phyloP scores from a whole-genome alignment of 1,139 yeast species.

The Blastobotrys apis region DNA sequence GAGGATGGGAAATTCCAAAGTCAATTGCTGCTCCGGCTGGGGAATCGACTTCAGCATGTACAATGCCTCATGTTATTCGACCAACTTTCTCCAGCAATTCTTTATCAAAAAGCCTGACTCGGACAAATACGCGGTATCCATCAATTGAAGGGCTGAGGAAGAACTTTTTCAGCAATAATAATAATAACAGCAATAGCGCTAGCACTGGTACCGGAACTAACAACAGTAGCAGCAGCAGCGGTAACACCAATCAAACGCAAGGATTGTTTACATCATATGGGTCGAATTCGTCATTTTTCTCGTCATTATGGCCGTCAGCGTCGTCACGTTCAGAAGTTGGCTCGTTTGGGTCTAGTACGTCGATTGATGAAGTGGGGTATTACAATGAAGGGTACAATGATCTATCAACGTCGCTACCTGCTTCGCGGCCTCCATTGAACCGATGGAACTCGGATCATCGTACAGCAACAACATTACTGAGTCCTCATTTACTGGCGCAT shows the following conservation, averaged over 20 bases:
- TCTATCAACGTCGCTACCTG: slow-evolving; percentile 9
- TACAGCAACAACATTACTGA: slow-evolving; percentile 18
- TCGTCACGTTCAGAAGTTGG: slow-evolving; percentile 11
- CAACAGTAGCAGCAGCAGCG: not conserved
- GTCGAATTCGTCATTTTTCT: slow-evolving; percentile 13
- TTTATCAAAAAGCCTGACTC: slow-evolving; percentile 19
- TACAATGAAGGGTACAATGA: slow-evolving; percentile 11
- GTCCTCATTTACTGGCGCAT: not conserved
- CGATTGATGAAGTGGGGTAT: slow-evolving; percentile 17
- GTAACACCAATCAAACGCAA: not conserved
- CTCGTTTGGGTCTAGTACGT: slow-evolving; percentile 16
- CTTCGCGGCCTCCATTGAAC: not conserved
- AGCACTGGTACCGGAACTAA: slow-evolving; percentile 2
- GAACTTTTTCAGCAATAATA: slow-evolving; percentile 10
- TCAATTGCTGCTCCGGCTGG: slow-evolving; percentile 19
- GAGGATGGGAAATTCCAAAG: slow-evolving; percentile 30
- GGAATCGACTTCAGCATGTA: slow-evolving; percentile 19
- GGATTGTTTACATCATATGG: slow-evolving; percentile 11
- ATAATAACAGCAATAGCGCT: slow-evolving; percentile 1
- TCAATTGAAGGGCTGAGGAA: slow-evolving; percentile 19
- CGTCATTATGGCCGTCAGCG: slow-evolving; percentile 12
- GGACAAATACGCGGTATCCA: slow-evolving; percentile 7
- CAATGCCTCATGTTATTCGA: slow-evolving; percentile 29
- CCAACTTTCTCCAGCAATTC: slow-evolving; percentile 27
- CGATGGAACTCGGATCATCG: slow-evolving; percentile 20